phyloP scores from a whole-genome alignment of 2,329 filamentous ascomycete genomes.

The Zalaria obscura region DNA sequence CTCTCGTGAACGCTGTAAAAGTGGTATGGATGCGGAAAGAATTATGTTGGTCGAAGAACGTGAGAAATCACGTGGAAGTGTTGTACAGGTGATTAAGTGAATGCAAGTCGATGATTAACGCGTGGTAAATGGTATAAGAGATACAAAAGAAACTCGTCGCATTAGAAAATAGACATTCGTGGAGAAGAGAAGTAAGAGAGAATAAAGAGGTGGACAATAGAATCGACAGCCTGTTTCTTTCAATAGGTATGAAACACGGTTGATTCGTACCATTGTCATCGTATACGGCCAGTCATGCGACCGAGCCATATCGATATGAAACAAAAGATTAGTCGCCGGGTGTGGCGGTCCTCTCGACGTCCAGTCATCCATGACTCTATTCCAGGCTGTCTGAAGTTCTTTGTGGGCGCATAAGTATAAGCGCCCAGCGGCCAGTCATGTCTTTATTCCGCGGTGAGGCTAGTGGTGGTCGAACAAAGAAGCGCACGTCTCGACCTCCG shows the following conservation, averaged over 20 bases:
- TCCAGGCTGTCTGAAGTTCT: constrained; percentile 22
- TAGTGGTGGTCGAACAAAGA: constrained; percentile 5
- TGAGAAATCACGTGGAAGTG: too few relatives aligned
- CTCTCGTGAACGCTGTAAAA: too few relatives aligned
- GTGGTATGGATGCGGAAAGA: too few relatives aligned
- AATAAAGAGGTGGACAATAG: constrained; percentile 13
- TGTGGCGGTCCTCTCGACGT: constrained; percentile 26
- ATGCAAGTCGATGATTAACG: too few relatives aligned
- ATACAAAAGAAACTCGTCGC: constrained; percentile 10
- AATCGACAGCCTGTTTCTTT: constrained; percentile 22
- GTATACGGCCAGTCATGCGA: constrained; percentile 18
- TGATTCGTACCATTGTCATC: constrained; percentile 14
- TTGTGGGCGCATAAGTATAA: constrained; percentile 19
- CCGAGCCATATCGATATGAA: constrained; percentile 15
- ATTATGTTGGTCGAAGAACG: too few relatives aligned
- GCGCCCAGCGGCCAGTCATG: constrained; percentile 6
- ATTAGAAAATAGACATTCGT: constrained; percentile 4
- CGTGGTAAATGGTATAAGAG: too few relatives aligned
- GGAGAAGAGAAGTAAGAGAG: constrained; percentile 2
- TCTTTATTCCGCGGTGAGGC: constrained; percentile 2
- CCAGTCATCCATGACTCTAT: constrained; percentile 28
- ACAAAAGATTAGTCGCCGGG: constrained; percentile 20
- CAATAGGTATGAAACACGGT: constrained; percentile 10
- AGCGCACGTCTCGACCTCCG: background rate
- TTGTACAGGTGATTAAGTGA: too few relatives aligned